Conservation (phyloP, 805 yeast species). For the Ogataea neopini region DNA sequence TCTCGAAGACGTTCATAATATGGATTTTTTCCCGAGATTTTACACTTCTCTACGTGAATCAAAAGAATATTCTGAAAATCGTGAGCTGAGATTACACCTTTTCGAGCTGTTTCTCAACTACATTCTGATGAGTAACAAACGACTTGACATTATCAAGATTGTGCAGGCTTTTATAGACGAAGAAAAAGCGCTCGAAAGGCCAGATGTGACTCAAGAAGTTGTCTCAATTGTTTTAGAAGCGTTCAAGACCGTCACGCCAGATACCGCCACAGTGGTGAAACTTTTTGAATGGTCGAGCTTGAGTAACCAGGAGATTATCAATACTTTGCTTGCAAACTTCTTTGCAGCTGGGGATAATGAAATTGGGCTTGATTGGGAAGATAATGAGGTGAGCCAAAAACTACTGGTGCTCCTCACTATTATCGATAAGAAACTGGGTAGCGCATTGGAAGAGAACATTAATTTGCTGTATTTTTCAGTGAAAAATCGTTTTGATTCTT, state of each 20-base stretch:
- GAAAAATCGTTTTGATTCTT: constrained; percentile 30
- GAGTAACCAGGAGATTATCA: constrained; percentile 11
- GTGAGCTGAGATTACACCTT: constrained; percentile 29
- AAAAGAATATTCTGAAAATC: constrained; percentile 21
- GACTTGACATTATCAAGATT: constrained; percentile 25
- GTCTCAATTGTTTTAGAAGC: constrained; percentile 34
- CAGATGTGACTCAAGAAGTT: constrained; percentile 25
- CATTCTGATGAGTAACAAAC: constrained; percentile 31
- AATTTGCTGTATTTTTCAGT: constrained; percentile 34
- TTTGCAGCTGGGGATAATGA: constrained; percentile 34
- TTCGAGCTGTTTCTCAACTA: constrained; percentile 37
- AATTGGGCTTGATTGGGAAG: constrained; percentile 30
- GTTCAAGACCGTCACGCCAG: constrained; percentile 29
- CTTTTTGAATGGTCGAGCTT: constrained; percentile 23
- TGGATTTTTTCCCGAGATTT: constrained; percentile 37
- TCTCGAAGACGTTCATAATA: constrained; percentile 27
- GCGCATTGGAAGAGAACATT: constrained; percentile 29
- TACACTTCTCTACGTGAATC: constrained; percentile 33
- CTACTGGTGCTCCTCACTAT: constrained; percentile 21
- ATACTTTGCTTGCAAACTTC: constrained; percentile 22
- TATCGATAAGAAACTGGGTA: constrained; percentile 18
- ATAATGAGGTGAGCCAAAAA: constrained; percentile 26
- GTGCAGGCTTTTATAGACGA: constrained; percentile 33
- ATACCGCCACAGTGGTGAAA: constrained; percentile 27
- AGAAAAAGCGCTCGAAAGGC: constrained; percentile 17